Base-by-base conservation (phyloP, 257 asterid genomes). In the Salvia splendens region DNA sequence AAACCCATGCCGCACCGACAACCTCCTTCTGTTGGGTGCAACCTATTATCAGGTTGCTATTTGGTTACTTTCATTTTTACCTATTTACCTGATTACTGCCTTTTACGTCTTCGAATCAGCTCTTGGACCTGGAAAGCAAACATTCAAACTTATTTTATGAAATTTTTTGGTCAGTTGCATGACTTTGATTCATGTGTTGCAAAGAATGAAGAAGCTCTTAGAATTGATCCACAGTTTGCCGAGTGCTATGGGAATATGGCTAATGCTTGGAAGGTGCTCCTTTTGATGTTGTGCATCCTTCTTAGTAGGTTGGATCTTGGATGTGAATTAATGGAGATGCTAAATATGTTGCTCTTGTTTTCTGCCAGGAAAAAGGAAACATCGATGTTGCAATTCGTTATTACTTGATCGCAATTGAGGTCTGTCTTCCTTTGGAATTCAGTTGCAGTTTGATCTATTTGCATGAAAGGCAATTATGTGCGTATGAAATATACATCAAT, bases 181-280 rank as follows among this genome's bases (percentile, higher is more conserved):
- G 97, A 94, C 74, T 91, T 85, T 64, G 97, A 94, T 51, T 80
- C 64, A 72, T 94, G 99, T 84, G 84, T 94, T 12, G 83, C 94
- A 15, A 94, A 88, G 82, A 94, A 94, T 76, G 96, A 94, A 79
- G 99, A 94, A 79, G 97, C 99, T 63, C 88, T 94, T 45, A 81
- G 84, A 46, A 78, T 94, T 43, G 89, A 94, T 68, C 97, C 99
- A 32, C 92, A 82, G 68, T 91, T 94, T 87, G 97, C 99, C 43
- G 99, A 94, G 84, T 91, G 99, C 78, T 94, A 91, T 79, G 99
- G 99, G 52, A 94, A 94, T 74, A 94, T 91, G 99, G 99, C 97
- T n/a, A 94, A 94, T 82, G 99, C 99, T 72, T 94, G 85, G 89
- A 94, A 94, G 96, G 99, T 94, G 77, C 41, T 62, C 36, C 20